phyloP scores from a whole-genome alignment of 2,329 filamentous ascomycete genomes.

The Neurospora sp. region DNA sequence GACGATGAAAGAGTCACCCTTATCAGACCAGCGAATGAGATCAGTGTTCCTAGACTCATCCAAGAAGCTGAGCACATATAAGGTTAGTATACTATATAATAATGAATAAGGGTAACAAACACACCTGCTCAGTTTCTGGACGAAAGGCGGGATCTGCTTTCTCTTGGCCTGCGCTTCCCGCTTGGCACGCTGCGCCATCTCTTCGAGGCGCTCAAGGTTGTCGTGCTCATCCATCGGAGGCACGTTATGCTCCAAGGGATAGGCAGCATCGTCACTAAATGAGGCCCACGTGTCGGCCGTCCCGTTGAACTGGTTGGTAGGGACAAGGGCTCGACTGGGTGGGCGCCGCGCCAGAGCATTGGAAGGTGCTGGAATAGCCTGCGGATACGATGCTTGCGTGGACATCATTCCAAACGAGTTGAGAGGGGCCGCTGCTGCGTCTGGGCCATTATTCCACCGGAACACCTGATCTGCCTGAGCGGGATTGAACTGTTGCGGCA shows the following conservation, averaged over 20 bases:
- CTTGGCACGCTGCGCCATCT: constrained; percentile 71
- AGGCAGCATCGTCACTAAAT: constrained; percentile 32
- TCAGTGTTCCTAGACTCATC: constrained; percentile 90
- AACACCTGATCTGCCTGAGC: constrained; percentile 38
- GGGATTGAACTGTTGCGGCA: constrained; percentile 39
- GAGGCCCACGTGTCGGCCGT: constrained; percentile 25
- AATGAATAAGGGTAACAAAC: constrained; percentile 1
- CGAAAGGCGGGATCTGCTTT: constrained; percentile 95
- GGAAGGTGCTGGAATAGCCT: constrained; percentile 24
- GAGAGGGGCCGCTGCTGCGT: constrained; percentile 23
- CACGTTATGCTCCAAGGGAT: constrained; percentile 20
- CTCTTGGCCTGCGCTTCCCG: constrained; percentile 80
- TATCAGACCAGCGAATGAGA: constrained; percentile 92
- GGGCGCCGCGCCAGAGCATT: constrained; percentile 43
- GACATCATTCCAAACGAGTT: constrained; percentile 30
- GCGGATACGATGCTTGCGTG: constrained; percentile 16
- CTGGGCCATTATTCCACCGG: constrained; percentile 33
- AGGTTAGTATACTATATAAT: constrained; percentile 12
- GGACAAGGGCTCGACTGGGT: constrained; percentile 40
- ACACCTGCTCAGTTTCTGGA: constrained; percentile 94
- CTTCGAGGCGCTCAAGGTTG: constrained; percentile 68
- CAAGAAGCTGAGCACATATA: constrained; percentile 57
- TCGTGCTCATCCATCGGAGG: constrained; percentile 45
- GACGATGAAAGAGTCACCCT: constrained; percentile 93
- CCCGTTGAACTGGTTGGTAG: constrained; percentile 23